These are phyloP conservation scores for Aspergillus pseudoglaucus DNA, from an alignment of 2,329 filamentous ascomycete species.

Conservation along the genomic window DNA sequence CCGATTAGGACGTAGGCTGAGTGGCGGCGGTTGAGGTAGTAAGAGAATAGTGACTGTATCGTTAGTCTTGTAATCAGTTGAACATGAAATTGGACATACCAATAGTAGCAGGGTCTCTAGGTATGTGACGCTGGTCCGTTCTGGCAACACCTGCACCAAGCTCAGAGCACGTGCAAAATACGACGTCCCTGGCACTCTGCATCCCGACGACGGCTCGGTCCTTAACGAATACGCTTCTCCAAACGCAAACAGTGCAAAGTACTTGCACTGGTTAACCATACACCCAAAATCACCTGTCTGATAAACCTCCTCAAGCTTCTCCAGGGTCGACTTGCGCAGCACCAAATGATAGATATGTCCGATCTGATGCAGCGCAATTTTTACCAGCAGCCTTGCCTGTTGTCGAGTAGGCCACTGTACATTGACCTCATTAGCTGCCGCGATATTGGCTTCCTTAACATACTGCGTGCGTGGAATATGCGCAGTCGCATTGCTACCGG, in stretches of 20 bases:
- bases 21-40: conserved; percentile 31
- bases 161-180: conserved; percentile 39
- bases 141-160: conserved; percentile 37
- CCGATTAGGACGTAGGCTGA: conserved; percentile 30
- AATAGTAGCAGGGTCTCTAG: conserved; percentile 38
- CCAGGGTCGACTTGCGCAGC: conserved; percentile 33
- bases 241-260: conserved; percentile 41
- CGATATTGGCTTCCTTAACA: conserved; percentile 25
- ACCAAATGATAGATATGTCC: conserved; percentile 31
- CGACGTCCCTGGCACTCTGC: conserved; percentile 37
- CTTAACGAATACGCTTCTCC: conserved; percentile 42
- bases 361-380: conserved; percentile 32
- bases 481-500: conserved; percentile 23
- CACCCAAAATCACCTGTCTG: conserved; percentile 25
- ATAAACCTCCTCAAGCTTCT: conserved; percentile 34
- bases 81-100: conserved; percentile 13
- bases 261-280: conserved; percentile 38
- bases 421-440: conserved; percentile 21
- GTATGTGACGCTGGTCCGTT: conserved; percentile 41
- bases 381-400: conserved; percentile 31
- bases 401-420: conserved; percentile 31
- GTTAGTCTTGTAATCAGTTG: conserved; percentile 1
- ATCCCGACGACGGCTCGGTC: conserved; percentile 25
- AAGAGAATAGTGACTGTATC: conserved; percentile 28
- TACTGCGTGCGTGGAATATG: conserved; percentile 31